phyloP scores from a whole-genome alignment of 129 eudicot species.

The Escallonia herrerae region DNA sequence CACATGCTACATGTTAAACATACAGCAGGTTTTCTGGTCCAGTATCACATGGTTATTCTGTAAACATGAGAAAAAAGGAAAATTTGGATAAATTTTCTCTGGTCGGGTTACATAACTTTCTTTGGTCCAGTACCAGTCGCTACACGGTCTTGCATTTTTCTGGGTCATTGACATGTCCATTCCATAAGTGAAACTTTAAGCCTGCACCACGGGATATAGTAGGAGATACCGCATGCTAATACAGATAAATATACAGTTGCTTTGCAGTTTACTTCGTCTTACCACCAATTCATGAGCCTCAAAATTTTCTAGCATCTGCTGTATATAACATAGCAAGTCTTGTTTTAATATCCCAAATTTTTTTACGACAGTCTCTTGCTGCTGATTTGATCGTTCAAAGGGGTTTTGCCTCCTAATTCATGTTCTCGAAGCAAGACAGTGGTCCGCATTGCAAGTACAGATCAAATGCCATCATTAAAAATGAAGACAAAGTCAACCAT shows the following conservation, averaged over 20 bases:
- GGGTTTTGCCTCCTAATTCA: constrained; percentile 31
- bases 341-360: not conserved
- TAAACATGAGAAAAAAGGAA: not conserved
- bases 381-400: constrained; percentile 19
- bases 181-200: not conserved
- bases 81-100: too few relatives aligned
- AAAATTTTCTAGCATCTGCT: not conserved
- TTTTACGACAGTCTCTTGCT: constrained; percentile 20
- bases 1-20: not conserved
- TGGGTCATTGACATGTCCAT: not conserved
- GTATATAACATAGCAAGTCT: not conserved
- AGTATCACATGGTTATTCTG: too few relatives aligned
- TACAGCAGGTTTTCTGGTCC: not conserved
- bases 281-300: not conserved
- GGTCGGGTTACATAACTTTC: too few relatives aligned
- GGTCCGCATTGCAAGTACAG: constrained; percentile 22
- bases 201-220: not conserved
- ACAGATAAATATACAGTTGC: not conserved
- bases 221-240: not conserved
- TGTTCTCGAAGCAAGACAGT: constrained; percentile 31
- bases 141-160: not conserved
- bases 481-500: constrained; percentile 78
- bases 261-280: not conserved
- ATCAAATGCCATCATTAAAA: constrained; percentile 92
- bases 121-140: too few relatives aligned